A percentile compares a stretch with the other conserved stretches of the same genome.
These are phyloP conservation scores for Alternaria sp. DNA, from an alignment of 2,329 filamentous ascomycete species.

Conservation along the genomic window DNA sequence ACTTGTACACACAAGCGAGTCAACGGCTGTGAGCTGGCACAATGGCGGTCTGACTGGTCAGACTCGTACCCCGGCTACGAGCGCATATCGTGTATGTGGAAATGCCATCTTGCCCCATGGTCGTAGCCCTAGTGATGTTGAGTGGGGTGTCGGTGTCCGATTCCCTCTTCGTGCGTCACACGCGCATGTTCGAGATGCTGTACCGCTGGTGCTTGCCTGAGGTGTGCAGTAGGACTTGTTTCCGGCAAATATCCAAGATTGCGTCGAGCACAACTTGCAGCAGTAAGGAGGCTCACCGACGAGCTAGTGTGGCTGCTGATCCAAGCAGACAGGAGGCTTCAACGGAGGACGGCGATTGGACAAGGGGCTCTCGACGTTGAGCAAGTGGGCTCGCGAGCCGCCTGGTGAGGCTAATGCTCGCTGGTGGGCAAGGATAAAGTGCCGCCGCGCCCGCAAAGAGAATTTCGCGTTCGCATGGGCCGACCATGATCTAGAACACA, in stretches of 20 bases:
- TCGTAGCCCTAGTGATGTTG: background rate
- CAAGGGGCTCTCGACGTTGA: conserved; percentile 15
- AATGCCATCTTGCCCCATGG: conserved; percentile 7
- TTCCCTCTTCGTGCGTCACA: background rate
- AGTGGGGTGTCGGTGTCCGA: conserved; percentile 1
- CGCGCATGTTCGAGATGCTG: conserved; percentile 2
- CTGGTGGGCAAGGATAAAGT: conserved; percentile 25
- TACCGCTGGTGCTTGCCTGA: conserved; percentile 3
- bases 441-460: conserved; percentile 33
- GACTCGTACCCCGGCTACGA: conserved; percentile 8
- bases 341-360: conserved; percentile 25
- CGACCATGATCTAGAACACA: conserved; percentile 44
- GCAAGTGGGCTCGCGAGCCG: conserved; percentile 20
- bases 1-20: conserved; percentile 18
- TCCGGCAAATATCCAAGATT: conserved; percentile 8
- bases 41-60: conserved; percentile 11
- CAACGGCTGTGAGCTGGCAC: conserved; percentile 5
- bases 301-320: conserved; percentile 19
- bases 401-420: conserved; percentile 25
- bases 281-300: conserved; percentile 19
- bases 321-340: conserved; percentile 12
- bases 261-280: conserved; percentile 4
- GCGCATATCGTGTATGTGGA: conserved; percentile 3
- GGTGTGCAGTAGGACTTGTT: conserved; percentile 8
- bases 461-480: conserved; percentile 32